Evolutionary conservation across 257 asterid species (phyloP), one percentile per base, ranked within the genome.

Genomic region (Salvia splendens): DNA sequence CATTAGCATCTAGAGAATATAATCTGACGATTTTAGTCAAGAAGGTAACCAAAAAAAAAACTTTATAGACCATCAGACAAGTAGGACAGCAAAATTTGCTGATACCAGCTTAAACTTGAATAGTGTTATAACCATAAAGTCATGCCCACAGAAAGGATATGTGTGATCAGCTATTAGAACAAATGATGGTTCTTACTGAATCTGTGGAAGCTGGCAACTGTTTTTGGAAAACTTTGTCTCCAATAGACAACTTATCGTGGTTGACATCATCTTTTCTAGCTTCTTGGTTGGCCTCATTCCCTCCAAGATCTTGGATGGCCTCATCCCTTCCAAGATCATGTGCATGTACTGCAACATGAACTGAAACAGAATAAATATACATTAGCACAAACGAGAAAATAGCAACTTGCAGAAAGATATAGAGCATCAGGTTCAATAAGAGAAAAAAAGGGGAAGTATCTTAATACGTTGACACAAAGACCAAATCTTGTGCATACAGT

Each of bases 221-320:
- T 55, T 55, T 71, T 64, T 54, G 73, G 55, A 77, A 6, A 68
- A 32, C 61, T 46, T 61, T 51, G 48, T 65, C 82, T 54, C 70
- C 80, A 60, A 40, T 58, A 33, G 73, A 65, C 41, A 57, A 61
- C 58, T 78, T 67, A 55, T 70, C 77, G 56, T 60, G 75, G 63
- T 42, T 60, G 58, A 65, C 64, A 33, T 53, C 75, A 43, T 40
- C 73, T 68, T 51, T 55, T 65, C 72, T 61, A 36, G 33, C n/a
- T 55, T 80, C 83, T 73, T 50, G 64, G 35, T 20, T 9, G 36
- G 58, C 14, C 58, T 17, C 76, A 55, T 38, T 38, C 20, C 63
- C 61, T 70, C 32, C 55, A 61, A 45, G 54, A 54, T 69, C 79
- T 63, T 69, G 71, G 51, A 36, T 55, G 46, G 69, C 62, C 47